Evolutionary conservation across 805 yeast species (phyloP), one percentile per base, ranked within the genome.

Genomic region (Diddensiella santjacobensis): DNA sequence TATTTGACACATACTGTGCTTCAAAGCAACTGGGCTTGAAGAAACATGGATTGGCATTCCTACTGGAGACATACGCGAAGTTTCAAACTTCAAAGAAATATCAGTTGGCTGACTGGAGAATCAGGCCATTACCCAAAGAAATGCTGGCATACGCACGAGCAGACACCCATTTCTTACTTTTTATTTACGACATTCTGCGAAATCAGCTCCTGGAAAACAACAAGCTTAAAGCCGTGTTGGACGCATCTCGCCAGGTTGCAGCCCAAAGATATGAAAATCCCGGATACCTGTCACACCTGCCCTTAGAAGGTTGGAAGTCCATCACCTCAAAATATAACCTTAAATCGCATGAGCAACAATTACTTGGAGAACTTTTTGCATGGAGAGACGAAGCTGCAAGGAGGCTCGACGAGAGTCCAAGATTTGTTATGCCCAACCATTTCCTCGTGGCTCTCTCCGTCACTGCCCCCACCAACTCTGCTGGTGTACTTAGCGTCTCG

Each of bases 51-150:
- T 73, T 93, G 45, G 96, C 97, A 0, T 87, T 79, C 62, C 71
- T 93, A 42, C 72, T 93, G 45, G 96, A 91, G 59, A 74, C 74
- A 22, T 87, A 75, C 65, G 96, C 93, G 2, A 74, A 79, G 39
- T 93, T 93, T 66, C 81, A 80, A 54, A 89, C 99, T 0, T 86
- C 96, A 11, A 93, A 93, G 60, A 86, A 90, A 68, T 93, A 90
- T 68, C 99, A 93, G 68, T 70, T 90, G 52, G 96, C 98, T 1
- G 99, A 93, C 66, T 93, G 99, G 99, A 78, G 99, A 63, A 68
- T 83, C 4, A 75, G 99, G 55, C 99, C 99, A 0, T 69, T 93
- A 44, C 77, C 87, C 1, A 64, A 71, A 6, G 80, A 87, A 33
- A 84, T 93, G 90, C 66, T 73, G 51, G 78, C 83, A 13, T 93